Percentiles rank a stretch among this genome's conserved stretches.
phyloP scores from a whole-genome alignment of 2,329 filamentous ascomycete genomes.

The Fusarium begoniae region DNA sequence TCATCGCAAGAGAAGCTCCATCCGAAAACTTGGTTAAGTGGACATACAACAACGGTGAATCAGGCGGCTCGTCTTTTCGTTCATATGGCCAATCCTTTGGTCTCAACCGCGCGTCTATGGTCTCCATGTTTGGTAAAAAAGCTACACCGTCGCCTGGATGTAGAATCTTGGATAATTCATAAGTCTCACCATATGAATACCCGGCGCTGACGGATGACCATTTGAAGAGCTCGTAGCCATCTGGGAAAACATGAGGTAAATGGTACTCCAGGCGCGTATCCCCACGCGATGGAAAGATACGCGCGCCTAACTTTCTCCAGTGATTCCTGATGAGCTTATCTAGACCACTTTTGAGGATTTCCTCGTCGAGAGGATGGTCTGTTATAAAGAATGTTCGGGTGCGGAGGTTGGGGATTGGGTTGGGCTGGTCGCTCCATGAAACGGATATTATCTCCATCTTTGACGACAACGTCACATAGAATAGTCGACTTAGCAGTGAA shows the following conservation, averaged over 20 bases:
- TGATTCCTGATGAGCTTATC: not conserved
- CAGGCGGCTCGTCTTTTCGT: constrained; percentile 2
- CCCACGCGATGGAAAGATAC: not conserved
- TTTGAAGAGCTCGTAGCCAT: not conserved
- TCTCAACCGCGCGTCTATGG: not conserved
- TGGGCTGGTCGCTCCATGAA: constrained; percentile 1
- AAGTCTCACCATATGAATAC: not conserved
- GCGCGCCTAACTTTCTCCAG: not conserved
- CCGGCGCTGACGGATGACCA: not conserved
- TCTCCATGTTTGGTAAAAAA: constrained; percentile 1
- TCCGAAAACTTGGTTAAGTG: not conserved
- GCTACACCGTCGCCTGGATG: not conserved
- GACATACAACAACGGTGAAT: constrained; percentile 1
- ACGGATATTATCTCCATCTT: constrained; percentile 5
- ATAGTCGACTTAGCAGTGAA: too few species aligned
- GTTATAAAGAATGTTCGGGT: constrained; percentile 12
- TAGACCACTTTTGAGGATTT: not conserved
- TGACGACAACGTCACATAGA: fast-evolving
- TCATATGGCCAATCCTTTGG: constrained; percentile 9
- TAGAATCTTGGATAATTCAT: not conserved
- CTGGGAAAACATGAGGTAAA: not conserved
- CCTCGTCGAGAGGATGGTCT: not conserved
- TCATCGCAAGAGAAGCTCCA: not conserved
- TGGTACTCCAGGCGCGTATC: not conserved
- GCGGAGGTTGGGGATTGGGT: not conserved